Evolutionary conservation across 2,329 filamentous ascomycete species (phyloP), one percentile per base, ranked within the genome.

Genomic region (Xylariaceae sp.): DNA sequence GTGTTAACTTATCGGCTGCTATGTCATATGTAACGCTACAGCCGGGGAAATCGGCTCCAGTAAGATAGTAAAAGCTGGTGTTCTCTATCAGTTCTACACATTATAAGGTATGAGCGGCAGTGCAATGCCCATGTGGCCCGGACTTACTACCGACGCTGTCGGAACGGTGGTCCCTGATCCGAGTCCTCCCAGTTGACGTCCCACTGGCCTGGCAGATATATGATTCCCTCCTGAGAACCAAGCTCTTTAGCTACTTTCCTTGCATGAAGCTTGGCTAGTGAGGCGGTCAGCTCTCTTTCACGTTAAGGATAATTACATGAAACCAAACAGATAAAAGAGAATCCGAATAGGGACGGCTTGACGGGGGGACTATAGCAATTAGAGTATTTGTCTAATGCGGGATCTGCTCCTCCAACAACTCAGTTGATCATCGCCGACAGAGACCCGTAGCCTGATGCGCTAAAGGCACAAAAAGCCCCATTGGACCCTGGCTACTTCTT

Each of bases 21-120:
- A 85, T 77, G 56, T 85, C 81, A 62, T 84, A 85, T 2, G 82
- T 85, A 27, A 82, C 75, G 42, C 73, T 73, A 64, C 80, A 83
- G 61, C 80, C 78, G 2, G 79, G 72, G 55, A 83, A 80, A 68
- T 83, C 71, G 53, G 75, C 77, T 29, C 82, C 82, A 23, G 76
- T 74, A 50, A 85, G 65, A 66, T 85, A 85, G 67, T 79, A 85
- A 68, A 85, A 85, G 73, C 81, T 84, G 44, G 32, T 30, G 20
- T 18, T 41, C n/a, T 36, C 6, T 10, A 16, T 53, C 35, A 57
- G 53, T 27, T n/a, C 10, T 7, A 6, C 30, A 4, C 2, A 13
- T 8, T 15, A 10, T 9, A 13, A 33, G 3, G 11, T 33, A 33
- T 33, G 30, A 33, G 6, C 29, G 10, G 27, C 11, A 24, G 20